phyloP scores from a whole-genome alignment of 2,329 filamentous ascomycete genomes.

The Penicillium sclerotiorum region DNA sequence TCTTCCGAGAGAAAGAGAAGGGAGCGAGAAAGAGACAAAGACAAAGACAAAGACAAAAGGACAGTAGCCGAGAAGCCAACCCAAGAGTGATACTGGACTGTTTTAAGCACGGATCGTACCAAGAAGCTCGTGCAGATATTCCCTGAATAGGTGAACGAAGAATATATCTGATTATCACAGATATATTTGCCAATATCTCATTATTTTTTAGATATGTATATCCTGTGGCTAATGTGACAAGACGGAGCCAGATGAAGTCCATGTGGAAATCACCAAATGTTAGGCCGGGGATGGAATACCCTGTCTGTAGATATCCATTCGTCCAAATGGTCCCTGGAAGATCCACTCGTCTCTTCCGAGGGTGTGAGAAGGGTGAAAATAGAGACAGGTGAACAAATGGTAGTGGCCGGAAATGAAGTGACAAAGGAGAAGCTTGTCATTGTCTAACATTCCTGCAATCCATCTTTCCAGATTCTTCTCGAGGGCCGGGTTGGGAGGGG shows the following conservation, averaged over 20 bases:
- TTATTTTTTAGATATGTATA: not conserved
- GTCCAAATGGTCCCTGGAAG: not conserved
- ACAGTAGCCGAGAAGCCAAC: too few species aligned
- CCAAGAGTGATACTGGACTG: too few species aligned
- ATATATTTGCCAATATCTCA: not conserved
- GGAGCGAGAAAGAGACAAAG: not conserved
- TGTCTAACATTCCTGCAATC: not conserved
- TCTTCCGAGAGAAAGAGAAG: not conserved
- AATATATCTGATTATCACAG: not conserved
- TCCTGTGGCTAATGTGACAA: not conserved
- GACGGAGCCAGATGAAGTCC: not conserved
- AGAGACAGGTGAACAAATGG: not conserved
- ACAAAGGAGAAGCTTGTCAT: not conserved
- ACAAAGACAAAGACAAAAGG: not conserved
- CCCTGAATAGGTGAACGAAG: not conserved
- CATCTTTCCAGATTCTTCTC: not conserved
- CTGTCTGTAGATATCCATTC: not conserved
- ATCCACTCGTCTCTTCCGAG: not conserved
- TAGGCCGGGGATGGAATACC: not conserved
- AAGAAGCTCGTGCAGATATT: not conserved
- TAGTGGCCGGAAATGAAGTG: not conserved
- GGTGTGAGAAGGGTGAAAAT: not conserved
- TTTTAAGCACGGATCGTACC: not conserved
- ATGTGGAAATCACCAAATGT: not conserved
- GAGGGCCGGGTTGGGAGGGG: not conserved